These are phyloP conservation scores for Irpex sp. DNA, from an alignment of 1,284 basidiomycete species.

Conservation along the genomic window DNA sequence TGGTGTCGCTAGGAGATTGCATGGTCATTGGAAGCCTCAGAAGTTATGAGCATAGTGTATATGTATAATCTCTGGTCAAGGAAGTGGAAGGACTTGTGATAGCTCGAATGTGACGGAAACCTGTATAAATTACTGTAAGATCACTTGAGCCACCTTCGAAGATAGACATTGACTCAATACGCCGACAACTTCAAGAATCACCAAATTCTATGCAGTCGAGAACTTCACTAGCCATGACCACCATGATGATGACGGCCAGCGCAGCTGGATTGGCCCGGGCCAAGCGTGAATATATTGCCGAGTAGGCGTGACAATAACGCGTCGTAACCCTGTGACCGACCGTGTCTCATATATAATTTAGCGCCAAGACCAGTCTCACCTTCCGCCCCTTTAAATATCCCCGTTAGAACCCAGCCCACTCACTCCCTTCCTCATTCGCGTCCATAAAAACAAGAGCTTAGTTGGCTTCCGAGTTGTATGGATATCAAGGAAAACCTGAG, in stretches of 20 bases:
- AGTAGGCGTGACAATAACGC: conserved; percentile 3
- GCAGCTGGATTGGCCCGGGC: neutral
- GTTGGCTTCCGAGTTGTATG: neutral
- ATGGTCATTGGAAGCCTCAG: conserved; percentile 58
- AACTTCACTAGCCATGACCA: too few relatives aligned
- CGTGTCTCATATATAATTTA: conserved; percentile 10
- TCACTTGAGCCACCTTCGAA: too few relatives aligned
- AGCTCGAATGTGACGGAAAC: too few relatives aligned
- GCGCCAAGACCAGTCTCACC: neutral
- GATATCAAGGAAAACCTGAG: conserved; percentile 5
- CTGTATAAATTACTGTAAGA: too few relatives aligned
- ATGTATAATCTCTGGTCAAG: neutral
- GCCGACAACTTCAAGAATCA: too few relatives aligned
- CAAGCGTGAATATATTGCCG: neutral
- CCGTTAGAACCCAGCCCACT: neutral
- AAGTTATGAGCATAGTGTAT: conserved; percentile 29
- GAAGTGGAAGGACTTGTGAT: too few relatives aligned
- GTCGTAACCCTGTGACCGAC: conserved; percentile 16
- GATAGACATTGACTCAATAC: too few relatives aligned
- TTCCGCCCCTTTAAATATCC: neutral
- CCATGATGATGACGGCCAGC: neutral
- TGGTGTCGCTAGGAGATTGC: conserved; percentile 50
- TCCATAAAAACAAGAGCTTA: neutral
- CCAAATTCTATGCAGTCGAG: too few relatives aligned
- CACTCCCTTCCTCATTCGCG: neutral